These are phyloP conservation scores for Pythium volutum DNA, from an alignment of 352 stramenopile species.

Conservation along the genomic window DNA sequence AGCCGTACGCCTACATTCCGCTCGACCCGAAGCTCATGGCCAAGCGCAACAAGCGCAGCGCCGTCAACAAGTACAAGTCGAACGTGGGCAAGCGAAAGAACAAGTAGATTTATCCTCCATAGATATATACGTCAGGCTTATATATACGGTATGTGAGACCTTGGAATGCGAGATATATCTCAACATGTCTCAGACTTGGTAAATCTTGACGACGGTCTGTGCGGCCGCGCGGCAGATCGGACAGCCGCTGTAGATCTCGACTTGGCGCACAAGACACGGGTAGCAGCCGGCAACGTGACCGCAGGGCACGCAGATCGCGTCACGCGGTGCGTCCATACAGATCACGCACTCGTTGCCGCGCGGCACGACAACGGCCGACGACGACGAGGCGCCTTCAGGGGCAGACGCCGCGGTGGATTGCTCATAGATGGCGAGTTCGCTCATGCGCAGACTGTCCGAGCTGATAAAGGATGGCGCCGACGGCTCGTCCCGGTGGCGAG, in stretches of 20 bases:
- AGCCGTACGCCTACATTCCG: conserved; percentile 97
- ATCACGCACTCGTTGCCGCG: conserved; percentile 43
- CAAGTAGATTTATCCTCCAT: neutral
- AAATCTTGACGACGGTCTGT: conserved; percentile 39
- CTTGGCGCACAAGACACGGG: conserved; percentile 39
- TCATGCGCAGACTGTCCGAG: conserved; percentile 1
- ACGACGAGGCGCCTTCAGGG: neutral
- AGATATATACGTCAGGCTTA: neutral
- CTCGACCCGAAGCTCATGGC: conserved; percentile 95
- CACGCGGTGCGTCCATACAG: conserved; percentile 47
- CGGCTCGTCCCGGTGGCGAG: conserved; percentile 9
- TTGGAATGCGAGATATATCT: neutral
- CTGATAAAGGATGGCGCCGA: conserved; percentile 21
- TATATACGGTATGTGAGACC: neutral
- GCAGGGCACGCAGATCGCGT: conserved; percentile 64
- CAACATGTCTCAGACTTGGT: conserved; percentile 24
- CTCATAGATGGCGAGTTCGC: conserved; percentile 16
- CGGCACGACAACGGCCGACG: neutral
- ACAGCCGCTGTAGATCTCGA: conserved; percentile 29
- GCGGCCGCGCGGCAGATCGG: conserved; percentile 44
- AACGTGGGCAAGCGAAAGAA: conserved; percentile 79
- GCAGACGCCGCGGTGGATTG: neutral
- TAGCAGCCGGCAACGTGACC: conserved; percentile 59
- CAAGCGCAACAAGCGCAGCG: conserved; percentile 83
- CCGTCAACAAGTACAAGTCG: conserved; percentile 70